Evolutionary conservation across 805 yeast genomes (phyloP).

Genomic region (Kuraishia borneana): DNA sequence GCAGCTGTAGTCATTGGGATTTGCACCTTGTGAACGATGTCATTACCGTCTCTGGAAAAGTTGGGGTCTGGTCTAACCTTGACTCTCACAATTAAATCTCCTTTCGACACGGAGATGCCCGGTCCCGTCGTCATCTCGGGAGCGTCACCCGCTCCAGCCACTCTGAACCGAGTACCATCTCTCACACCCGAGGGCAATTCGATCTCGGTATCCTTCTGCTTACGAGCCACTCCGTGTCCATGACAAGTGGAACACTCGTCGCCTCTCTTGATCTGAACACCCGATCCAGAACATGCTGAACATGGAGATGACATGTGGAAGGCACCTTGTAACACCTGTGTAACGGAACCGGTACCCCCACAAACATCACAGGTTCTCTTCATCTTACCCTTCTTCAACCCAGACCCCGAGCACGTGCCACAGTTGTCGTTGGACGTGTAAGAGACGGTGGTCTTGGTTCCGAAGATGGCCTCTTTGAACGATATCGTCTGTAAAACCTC

Average conservation of each 20-base stretch:
- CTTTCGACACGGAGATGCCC: conserved; percentile 58
- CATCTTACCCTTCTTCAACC: conserved; percentile 65
- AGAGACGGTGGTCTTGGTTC: conserved; percentile 52
- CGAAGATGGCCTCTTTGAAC: conserved; percentile 83
- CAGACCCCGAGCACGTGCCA: conserved; percentile 72
- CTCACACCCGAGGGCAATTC: conserved; percentile 83
- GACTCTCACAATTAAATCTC: conserved; percentile 80
- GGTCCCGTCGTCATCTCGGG: conserved; percentile 70
- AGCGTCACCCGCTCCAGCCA: conserved; percentile 84
- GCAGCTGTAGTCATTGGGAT: conserved; percentile 95
- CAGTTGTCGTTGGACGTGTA: conserved; percentile 74
- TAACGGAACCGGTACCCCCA: conserved; percentile 87
- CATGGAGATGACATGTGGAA: conserved; percentile 97
- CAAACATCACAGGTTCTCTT: conserved; percentile 77
- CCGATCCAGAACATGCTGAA: conserved; percentile 77
- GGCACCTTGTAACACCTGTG: conserved; percentile 81
- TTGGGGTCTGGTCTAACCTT: conserved; percentile 64
- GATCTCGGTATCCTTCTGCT: conserved; percentile 59
- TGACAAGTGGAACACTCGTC: conserved; percentile 76
- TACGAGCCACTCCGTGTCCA: conserved; percentile 77
- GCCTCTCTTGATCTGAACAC: conserved; percentile 56
- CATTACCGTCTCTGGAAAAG: conserved; percentile 57
- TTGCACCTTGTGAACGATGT: conserved; percentile 52
- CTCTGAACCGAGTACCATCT: conserved; percentile 77
- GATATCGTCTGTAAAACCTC: conserved; percentile 66